phyloP scores from a whole-genome alignment of 345 rosid species.

The Sapria himalayana region DNA sequence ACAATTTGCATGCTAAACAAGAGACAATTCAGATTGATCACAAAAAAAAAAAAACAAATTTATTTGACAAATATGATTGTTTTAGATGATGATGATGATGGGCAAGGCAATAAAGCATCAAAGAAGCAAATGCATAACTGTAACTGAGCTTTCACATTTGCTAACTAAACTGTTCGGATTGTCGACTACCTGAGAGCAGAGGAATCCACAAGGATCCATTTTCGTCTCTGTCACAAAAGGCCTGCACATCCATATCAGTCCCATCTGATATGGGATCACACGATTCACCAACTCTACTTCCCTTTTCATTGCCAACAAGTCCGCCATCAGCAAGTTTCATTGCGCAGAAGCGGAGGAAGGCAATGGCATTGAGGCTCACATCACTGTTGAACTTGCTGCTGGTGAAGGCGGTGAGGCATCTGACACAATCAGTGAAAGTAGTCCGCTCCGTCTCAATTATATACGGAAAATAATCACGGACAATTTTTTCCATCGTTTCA shows the following conservation, averaged over 20 bases:
- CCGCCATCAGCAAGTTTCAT: conserved; percentile 87
- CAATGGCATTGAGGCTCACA: conserved; percentile 89
- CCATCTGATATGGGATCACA: conserved; percentile 11
- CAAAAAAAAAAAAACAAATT: too few relatives aligned
- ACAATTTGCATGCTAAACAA: too few relatives aligned
- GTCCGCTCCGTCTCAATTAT: conserved; percentile 90
- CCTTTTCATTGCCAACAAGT: conserved; percentile 43
- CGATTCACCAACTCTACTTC: conserved; percentile 22
- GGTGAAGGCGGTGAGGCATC: conserved; percentile 82
- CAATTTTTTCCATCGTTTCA: conserved; percentile 89
- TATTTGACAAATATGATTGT: too few relatives aligned
- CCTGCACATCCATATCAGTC: conserved; percentile 17
- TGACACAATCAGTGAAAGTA: conserved; percentile 82
- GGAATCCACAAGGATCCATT: conserved; percentile 82
- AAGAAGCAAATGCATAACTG: too few relatives aligned
- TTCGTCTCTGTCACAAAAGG: conserved; percentile 39
- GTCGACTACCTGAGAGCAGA: conserved; percentile 84
- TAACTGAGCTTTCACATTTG: too few relatives aligned
- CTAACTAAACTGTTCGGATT: too few relatives aligned
- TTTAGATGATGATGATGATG: too few relatives aligned
- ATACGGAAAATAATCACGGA: conserved; percentile 72
- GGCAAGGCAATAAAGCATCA: too few relatives aligned
- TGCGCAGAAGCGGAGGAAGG: conserved; percentile 89
- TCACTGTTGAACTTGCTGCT: conserved; percentile 69
- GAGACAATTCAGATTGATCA: too few relatives aligned